Evolutionary conservation across 371 early-diverging fungal species (phyloP).

Genomic region (Polyrhizophydium stewartii): DNA sequence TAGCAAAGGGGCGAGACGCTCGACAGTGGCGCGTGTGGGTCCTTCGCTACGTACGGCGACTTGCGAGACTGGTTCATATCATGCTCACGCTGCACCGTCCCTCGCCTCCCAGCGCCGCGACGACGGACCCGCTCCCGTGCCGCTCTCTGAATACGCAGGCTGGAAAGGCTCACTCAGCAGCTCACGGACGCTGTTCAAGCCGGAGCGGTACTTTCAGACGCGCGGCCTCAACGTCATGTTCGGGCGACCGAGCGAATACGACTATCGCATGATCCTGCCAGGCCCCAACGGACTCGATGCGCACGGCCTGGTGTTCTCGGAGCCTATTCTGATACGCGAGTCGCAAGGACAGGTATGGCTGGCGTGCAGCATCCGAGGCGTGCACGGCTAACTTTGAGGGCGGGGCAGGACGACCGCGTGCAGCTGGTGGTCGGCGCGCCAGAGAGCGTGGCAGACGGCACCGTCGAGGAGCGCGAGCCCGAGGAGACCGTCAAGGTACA

Average conservation of each 20-base stretch:
- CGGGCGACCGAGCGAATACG: too few relatives aligned
- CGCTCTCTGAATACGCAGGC: slow-evolving; percentile 1
- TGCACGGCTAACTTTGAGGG: too few relatives aligned
- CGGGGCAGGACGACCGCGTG: not conserved
- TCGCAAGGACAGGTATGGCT: too few relatives aligned
- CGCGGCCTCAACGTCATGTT: slow-evolving; percentile 32
- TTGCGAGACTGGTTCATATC: too few relatives aligned
- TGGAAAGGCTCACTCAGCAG: slow-evolving; percentile 16
- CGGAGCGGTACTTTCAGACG: slow-evolving; percentile 33
- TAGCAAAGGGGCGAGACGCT: too few relatives aligned
- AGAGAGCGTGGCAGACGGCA: too few relatives aligned
- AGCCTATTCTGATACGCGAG: not conserved
- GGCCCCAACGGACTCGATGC: not conserved
- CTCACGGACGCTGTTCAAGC: slow-evolving; percentile 32
- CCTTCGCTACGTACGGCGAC: too few relatives aligned
- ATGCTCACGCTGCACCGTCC: not conserved
- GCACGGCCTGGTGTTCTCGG: not conserved
- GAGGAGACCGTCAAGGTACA: too few relatives aligned
- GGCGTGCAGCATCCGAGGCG: too few relatives aligned
- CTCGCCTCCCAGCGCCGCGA: not conserved
- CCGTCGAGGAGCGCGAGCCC: too few relatives aligned
- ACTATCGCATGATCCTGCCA: not conserved
- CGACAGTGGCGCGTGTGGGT: too few relatives aligned
- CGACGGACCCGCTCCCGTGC: not conserved
- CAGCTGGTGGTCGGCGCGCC: not conserved